A percentile compares a stretch with the other conserved stretches of the same genome.
Conservation (phyloP, 176 grass and related monocot species). For the Ensete ventricosum region DNA sequence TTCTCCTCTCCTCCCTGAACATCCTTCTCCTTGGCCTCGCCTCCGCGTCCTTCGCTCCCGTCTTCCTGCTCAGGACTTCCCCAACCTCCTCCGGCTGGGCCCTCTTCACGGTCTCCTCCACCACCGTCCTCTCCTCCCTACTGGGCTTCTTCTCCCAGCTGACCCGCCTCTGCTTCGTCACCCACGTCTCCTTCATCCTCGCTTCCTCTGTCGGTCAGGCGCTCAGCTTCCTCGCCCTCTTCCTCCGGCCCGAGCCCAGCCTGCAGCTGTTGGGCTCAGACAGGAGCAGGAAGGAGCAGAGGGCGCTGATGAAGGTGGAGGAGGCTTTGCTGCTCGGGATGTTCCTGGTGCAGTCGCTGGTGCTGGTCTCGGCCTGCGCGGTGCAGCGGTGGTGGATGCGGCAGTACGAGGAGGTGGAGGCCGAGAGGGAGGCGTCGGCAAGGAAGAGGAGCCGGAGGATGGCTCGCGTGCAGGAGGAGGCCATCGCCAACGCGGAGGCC, state of each 20-base stretch:
- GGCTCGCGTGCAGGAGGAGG: constrained; percentile 10
- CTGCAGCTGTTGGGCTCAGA: not conserved
- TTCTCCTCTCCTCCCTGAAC: constrained; percentile 11
- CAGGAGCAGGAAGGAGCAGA: not conserved
- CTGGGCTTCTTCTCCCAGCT: constrained; percentile 5
- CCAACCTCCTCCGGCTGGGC: constrained; percentile 9
- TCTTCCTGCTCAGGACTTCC: constrained; percentile 7
- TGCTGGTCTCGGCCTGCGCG: constrained; percentile 2
- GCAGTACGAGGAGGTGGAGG: constrained; percentile 13
- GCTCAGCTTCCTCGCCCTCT: not conserved
- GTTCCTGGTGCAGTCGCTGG: constrained; percentile 6
- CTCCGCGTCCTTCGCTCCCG: constrained; percentile 7
- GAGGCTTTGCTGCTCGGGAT: constrained; percentile 4
- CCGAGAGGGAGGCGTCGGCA: constrained; percentile 1
- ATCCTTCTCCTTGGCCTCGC: not conserved
- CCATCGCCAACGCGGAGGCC: constrained; percentile 2
- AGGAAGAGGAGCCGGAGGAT: constrained; percentile 6
- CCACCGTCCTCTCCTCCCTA: constrained; percentile 1
- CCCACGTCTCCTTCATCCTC: constrained; percentile 5
- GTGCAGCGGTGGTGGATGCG: not conserved
- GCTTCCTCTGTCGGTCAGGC: constrained; percentile 4
- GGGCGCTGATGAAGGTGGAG: not conserved
- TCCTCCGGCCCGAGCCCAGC: constrained; percentile 2
- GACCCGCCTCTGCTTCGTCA: not conserved
- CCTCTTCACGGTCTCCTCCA: constrained; percentile 12